These are phyloP conservation scores for Larix kaempferi DNA, from an alignment of 75 land plant species.

Conservation along the genomic window DNA sequence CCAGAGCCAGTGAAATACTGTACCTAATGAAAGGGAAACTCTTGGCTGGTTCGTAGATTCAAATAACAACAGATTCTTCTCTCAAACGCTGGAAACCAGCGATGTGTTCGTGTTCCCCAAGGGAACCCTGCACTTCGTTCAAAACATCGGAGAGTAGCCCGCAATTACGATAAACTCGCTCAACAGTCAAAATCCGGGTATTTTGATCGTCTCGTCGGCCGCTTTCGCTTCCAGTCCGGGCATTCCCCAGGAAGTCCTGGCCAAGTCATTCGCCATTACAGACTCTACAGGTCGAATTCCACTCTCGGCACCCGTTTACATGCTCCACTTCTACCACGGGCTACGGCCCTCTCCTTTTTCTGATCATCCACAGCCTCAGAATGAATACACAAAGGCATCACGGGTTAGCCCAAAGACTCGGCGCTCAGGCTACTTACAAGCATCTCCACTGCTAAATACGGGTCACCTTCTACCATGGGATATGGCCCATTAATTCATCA, in stretches of 20 bases:
- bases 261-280: neutral
- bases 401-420: too few species aligned
- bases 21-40: slow-evolving; percentile 17
- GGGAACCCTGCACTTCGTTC: slow-evolving; percentile 30
- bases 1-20: slow-evolving; percentile 35
- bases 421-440: too few species aligned
- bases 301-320: too few species aligned
- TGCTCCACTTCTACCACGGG: too few species aligned
- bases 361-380: too few species aligned
- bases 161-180: neutral
- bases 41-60: slow-evolving; percentile 23
- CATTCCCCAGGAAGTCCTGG: neutral
- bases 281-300: neutral
- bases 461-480: too few species aligned
- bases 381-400: too few species aligned
- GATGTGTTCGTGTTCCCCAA: slow-evolving; percentile 34
- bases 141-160: slow-evolving; percentile 16
- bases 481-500: too few species aligned
- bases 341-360: too few species aligned
- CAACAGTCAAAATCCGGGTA: neutral
- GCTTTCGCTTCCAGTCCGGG: neutral
- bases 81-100: slow-evolving; percentile 11
- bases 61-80: slow-evolving; percentile 15
- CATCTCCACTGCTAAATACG: too few species aligned
- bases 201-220: neutral